Conservation (phyloP, 148 eudicot species). For the Cornus florida region DNA sequence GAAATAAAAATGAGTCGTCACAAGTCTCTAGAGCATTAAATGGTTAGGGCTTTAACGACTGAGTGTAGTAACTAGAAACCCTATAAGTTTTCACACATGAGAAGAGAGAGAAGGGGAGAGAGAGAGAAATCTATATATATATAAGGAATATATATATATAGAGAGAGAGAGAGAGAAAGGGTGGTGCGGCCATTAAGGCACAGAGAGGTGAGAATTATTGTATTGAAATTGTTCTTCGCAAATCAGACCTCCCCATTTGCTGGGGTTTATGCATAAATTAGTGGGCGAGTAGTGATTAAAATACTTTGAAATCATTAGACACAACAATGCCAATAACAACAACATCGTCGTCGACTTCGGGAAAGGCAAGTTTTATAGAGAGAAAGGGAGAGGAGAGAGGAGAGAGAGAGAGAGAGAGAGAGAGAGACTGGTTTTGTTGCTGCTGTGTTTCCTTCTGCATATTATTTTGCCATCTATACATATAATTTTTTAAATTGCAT, state of each 20-base stretch:
- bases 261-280: slow-evolving; percentile 13
- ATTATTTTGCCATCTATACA: background rate
- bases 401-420: slow-evolving; percentile 10
- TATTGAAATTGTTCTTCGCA: slow-evolving; percentile 8
- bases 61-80: background rate
- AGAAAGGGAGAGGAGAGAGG: slow-evolving; percentile 4
- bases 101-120: slow-evolving; percentile 1
- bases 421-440: background rate
- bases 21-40: background rate
- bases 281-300: slow-evolving; percentile 14
- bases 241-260: slow-evolving; percentile 11
- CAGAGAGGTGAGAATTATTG: background rate
- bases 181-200: slow-evolving; percentile 3
- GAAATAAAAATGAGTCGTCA: background rate
- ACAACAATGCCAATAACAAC: background rate
- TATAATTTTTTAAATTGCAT: background rate
- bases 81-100: background rate
- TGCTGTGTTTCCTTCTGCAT: background rate
- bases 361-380: slow-evolving; percentile 19
- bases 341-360: slow-evolving; percentile 29
- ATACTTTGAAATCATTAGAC: slow-evolving; percentile 3
- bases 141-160: background rate
- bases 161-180: slow-evolving; percentile 3
- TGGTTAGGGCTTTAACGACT: slow-evolving; percentile 2
- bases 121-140: too few species aligned